A percentile compares a stretch with the other conserved stretches of the same genome.
Evolutionary conservation across 306 rosid species (phyloP).

Genomic region (Sphenostylis stenocarpa): DNA sequence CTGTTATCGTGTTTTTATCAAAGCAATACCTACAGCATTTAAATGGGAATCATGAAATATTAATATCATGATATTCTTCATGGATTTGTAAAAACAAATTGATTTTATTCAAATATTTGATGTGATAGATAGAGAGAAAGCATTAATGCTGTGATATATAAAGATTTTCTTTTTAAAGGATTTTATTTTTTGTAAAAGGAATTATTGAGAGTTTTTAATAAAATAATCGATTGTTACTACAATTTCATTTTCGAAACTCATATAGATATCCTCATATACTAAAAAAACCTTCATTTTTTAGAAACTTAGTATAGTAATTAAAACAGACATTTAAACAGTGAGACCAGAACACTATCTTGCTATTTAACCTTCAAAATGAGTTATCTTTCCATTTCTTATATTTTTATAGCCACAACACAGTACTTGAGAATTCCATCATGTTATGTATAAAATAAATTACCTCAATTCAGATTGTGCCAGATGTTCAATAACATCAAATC

Average conservation of each 20-base stretch:
- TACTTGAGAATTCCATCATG: neutral
- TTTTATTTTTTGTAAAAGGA: no score
- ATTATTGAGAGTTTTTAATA: no score
- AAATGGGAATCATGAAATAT: neutral
- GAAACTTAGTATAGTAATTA: neutral
- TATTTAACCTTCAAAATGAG: neutral
- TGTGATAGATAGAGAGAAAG: neutral
- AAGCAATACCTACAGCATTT: neutral
- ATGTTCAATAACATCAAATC: neutral
- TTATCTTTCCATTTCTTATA: neutral
- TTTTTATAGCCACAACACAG: neutral
- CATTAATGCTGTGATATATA: neutral
- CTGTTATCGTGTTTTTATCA: neutral
- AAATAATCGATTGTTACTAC: no score
- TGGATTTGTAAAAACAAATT: neutral
- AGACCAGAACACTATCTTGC: neutral
- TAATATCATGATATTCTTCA: slow-evolving; percentile 5
- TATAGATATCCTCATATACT: no score
- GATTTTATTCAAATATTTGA: neutral
- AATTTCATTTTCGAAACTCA: no score
- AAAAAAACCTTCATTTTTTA: no score
- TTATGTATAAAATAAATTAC: neutral
- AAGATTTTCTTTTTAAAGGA: neutral
- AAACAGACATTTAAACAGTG: neutral
- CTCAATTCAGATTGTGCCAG: neutral